These are phyloP conservation scores for Kodamaea derodonti DNA, from an alignment of 1,139 yeast genomes.

Conservation along the genomic window DNA sequence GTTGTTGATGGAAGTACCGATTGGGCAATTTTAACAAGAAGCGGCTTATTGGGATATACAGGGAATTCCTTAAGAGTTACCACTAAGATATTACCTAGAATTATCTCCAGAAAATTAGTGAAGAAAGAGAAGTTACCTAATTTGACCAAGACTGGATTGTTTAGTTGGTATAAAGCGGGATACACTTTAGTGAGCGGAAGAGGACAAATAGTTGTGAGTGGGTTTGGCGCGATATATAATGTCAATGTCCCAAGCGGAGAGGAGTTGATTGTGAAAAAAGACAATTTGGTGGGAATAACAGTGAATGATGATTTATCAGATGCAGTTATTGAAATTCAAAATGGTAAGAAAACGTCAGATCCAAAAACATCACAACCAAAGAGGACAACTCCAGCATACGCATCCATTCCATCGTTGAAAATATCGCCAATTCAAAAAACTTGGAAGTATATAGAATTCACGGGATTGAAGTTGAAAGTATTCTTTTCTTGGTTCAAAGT, in stretches of 20 bases:
- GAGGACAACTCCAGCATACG: not conserved
- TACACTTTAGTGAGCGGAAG: constrained; percentile 53
- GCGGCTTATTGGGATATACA: constrained; percentile 46
- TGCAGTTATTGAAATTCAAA: constrained; percentile 1
- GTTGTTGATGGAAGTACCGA: constrained; percentile 55
- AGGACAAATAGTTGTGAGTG: constrained; percentile 55
- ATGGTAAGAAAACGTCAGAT: not conserved
- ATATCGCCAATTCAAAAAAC: constrained; percentile 2
- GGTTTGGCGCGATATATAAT: constrained; percentile 53
- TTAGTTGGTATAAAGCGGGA: constrained; percentile 31
- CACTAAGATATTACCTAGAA: constrained; percentile 36
- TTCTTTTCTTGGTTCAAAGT: not conserved
- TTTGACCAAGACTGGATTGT: constrained; percentile 33
- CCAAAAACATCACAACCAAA: not conserved
- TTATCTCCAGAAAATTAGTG: constrained; percentile 33
- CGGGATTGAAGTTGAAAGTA: not conserved
- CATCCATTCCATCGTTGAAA: not conserved
- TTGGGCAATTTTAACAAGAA: constrained; percentile 53
- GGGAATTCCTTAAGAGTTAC: constrained; percentile 47
- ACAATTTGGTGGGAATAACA: constrained; percentile 48
- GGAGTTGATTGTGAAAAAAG: constrained; percentile 44
- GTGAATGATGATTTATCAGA: constrained; percentile 34
- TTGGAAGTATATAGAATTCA: constrained; percentile 1
- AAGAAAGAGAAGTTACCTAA: constrained; percentile 18
- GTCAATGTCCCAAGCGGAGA: constrained; percentile 44